Evolutionary conservation across 768 basidiomycete genomes (phyloP), one percentile per base, ranked within the genome.

Genomic region (Macrocybe gigantea): DNA sequence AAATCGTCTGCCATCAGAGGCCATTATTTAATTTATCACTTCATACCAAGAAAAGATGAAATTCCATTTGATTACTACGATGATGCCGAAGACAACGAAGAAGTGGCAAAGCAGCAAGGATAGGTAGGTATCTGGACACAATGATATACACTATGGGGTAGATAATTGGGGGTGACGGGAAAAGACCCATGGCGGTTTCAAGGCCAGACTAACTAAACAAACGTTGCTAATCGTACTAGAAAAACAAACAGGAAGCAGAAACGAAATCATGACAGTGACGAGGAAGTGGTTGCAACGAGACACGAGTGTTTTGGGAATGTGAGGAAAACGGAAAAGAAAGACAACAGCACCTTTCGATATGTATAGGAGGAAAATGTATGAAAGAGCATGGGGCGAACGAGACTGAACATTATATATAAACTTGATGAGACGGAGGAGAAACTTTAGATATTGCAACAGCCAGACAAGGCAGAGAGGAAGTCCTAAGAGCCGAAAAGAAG

Each of bases 71-170:
- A 11, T 41, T 41, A 29, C 7, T 8, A n/a, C 33, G 35, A 41
- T 33, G 43, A 34, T 11, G 39, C 45, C 33, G 13, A 46, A 50
- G 52, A 53, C 53, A 29, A 57, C 55, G 52, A 53, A 30, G 44
- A 45, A 11, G 36, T 2, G 22, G 32, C 42, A 33, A 22, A 13
- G 42, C 35, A 45, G 35, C 33, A 45, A 35, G 33, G 33, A 36
- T 9, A 45, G 44, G 50, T 49, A 58, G 54, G 56, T 59, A 59
- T 59, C 55, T 56, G 38, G 49, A 48, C 48, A 52, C 50, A 50
- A 49, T 63, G 60, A 60, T 60, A 59, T 64, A 62, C 62, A 64
- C 50, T 47, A 51, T 56, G 49, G 46, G 50, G 50, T 50, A 55
- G 54, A 44, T 51, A 44, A 48, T 41, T 9, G 49, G n/a, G 9